These are phyloP conservation scores for Sequoia sempervirens DNA, from an alignment of 75 land plant genomes.

Conservation along the genomic window DNA sequence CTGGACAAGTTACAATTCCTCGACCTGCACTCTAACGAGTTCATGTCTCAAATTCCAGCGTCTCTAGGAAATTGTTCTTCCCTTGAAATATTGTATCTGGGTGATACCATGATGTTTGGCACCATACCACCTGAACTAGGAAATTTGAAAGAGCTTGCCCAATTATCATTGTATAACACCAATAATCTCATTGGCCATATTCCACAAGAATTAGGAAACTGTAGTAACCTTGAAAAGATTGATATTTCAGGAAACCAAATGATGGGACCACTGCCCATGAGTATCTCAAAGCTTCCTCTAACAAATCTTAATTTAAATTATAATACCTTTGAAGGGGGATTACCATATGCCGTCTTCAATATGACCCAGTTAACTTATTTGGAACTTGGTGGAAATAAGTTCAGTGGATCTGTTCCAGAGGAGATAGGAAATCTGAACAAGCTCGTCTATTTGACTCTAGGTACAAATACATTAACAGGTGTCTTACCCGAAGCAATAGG, in stretches of 20 bases:
- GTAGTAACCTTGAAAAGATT: constrained; percentile 40
- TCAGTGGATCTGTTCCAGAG: not conserved
- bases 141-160: constrained; percentile 13
- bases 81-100: constrained; percentile 28
- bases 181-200: constrained; percentile 41
- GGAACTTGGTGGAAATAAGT: not conserved
- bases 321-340: not conserved
- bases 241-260: constrained; percentile 44
- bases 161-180: constrained; percentile 62
- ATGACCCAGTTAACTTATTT: not conserved
- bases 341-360: not conserved
- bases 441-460: not conserved
- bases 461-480: not conserved
- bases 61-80: constrained; percentile 44
- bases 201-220: constrained; percentile 58
- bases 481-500: no score
- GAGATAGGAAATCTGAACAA: not conserved
- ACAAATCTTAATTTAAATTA: not conserved
- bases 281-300: not conserved
- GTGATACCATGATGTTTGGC: constrained; percentile 37
- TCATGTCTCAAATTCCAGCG: constrained; percentile 52
- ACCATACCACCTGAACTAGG: constrained; percentile 46
- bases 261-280: not conserved
- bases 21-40: constrained; percentile 33
- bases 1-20: constrained; percentile 31